Evolutionary conservation across 1,284 basidiomycete species (phyloP), one percentile per base, ranked within the genome.

Genomic region (Cutaneotrichosporon sp.): DNA sequence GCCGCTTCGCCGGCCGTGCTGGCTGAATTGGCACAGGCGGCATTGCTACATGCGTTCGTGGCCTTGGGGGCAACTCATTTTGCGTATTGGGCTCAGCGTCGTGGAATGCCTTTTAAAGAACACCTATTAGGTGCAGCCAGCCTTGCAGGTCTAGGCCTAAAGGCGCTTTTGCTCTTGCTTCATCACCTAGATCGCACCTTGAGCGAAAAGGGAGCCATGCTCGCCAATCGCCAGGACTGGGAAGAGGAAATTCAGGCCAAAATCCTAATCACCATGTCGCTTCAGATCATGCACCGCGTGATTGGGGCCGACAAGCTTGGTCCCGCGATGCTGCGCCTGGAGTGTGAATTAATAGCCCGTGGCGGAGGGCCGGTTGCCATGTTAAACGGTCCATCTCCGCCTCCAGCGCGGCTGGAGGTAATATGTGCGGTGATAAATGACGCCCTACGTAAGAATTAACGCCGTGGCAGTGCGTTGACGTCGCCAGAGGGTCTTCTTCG

Each of bases 1-100:
- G 18, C 35, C 17, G 23, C 36, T 4, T 44, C 45, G 1, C 45
- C 38, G 13, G 51, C 46, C 33, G 26, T 42, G 21, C 13, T 52
- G 1, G 41, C 22, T 3, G 47, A 43, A 42, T 42, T 56, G 17
- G 46, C 39, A n/a, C 45, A 55, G 21, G 39, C 49, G 2, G 50
- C 46, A 2, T n/a, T 56, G 26, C 50, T 56, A 23, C 46, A 56
- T 42, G 46, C 46, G 1, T 56, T 56, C 17, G 46, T 56, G 14
- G 10, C 40, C 1, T 37, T 52, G 5, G 54, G 54, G 17, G 54
- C 54, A 21, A 48, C 43, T 15, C 39, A 49, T 18, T 49, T 43
- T 14, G 54, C 50, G 5, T 56, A 56, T 46, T 56, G 54, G 54
- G 43, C 46, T n/a, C 22, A 26, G 12, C 33, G 34, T 30, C 46